Conservation (phyloP, 2,329 filamentous ascomycete species). For the Podosphaera aphanis region DNA sequence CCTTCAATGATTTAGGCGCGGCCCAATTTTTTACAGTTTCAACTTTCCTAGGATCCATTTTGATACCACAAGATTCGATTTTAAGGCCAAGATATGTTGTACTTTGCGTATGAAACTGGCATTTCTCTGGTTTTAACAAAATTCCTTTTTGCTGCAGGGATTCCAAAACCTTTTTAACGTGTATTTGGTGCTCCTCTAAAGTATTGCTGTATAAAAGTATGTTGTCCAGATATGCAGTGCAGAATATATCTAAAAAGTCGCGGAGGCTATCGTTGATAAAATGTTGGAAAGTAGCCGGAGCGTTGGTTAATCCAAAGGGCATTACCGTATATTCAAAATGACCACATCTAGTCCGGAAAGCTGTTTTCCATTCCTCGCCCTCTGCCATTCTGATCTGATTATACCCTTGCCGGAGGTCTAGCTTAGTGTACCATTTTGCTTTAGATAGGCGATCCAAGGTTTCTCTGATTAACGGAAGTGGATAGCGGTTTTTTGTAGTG, state of each 20-base stretch:
- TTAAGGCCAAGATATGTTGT: not conserved
- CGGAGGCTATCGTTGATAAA: not conserved
- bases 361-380: slow-evolving; percentile 1
- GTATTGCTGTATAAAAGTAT: too few relatives aligned
- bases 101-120: not conserved
- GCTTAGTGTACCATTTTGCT: too few relatives aligned
- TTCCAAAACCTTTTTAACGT: too few relatives aligned
- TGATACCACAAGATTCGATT: not conserved
- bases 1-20: not conserved
- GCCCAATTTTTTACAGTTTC: not conserved
- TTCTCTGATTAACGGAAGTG: not conserved
- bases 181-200: too few relatives aligned
- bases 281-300: not conserved
- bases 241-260: not conserved
- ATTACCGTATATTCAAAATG: not conserved
- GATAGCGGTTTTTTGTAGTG: not conserved
- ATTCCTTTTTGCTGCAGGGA: not conserved
- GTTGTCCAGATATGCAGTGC: not conserved
- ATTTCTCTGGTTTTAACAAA: not conserved
- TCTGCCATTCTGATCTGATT: not conserved
- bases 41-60: not conserved
- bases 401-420: not conserved
- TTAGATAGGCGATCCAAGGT: not conserved
- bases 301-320: not conserved
- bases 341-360: not conserved